Evolutionary conservation across 345 rosid genomes (phyloP), one percentile per base, ranked within the genome.

Genomic region (Brassica incana): DNA sequence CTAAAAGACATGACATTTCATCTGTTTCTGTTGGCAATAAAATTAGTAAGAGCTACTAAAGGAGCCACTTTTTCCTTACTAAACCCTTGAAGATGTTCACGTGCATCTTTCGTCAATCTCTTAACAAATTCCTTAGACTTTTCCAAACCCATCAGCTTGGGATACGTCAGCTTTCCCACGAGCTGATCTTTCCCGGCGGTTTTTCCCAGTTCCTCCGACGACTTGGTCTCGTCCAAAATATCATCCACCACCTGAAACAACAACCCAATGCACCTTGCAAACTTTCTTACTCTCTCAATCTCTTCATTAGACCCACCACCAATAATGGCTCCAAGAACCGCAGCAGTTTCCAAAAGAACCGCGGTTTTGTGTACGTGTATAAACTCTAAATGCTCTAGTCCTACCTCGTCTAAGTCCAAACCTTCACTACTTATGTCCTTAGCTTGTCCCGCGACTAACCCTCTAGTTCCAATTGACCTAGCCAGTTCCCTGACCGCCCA

Each of bases 201-300:
- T 85, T 95, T 95, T 36, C 98, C 99, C 82, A 93, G 58, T 78
- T 95, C 94, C 56, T 88, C 75, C 0, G 98, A 91, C 0, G 99
- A 95, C 76, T 83, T 87, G 0, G 99, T 95, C 58, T 92, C 89
- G 60, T 95, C 99, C 54, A 95, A 90, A 15, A 95, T 93, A 77
- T 93, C 97, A 79, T 95, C 99, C 60, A 95, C 97, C 14, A 95
- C 97, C 65, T 95, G 99, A 84, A 95, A 92, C 91, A 95, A 73
- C 68, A 95, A 59, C 45, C 99, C 98, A 50, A 90, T 86, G 73
- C 84, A 83, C 77, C 89, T 81, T 0, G 97, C 98, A 40, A 87
- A 95, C 65, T 78, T 83, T 84, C 98, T 87, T 71, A 95, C 71
- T 38, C 71, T 89, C 82, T 95, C 99, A 58, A 95, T 85, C 16